Evolutionary conservation across 176 grass and related monocot genomes (phyloP).

Genomic region (Carex littledalei): DNA sequence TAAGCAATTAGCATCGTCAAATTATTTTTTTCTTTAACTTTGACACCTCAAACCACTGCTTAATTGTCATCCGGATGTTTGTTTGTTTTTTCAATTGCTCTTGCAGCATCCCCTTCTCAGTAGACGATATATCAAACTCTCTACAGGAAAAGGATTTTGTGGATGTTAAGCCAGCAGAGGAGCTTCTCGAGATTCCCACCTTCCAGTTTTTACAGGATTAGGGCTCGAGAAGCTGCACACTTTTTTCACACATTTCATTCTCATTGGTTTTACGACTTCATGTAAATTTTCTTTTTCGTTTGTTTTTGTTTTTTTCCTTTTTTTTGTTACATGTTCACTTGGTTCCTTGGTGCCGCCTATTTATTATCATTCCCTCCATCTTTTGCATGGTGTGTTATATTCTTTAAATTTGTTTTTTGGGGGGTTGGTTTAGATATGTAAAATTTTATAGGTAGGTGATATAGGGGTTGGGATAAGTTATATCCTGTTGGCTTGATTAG

Average conservation of each 20-base stretch:
- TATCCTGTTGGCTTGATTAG: slow-evolving; percentile 33
- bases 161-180: slow-evolving; percentile 74
- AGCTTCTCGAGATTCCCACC: slow-evolving; percentile 70
- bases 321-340: background rate
- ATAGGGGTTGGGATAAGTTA: slow-evolving; percentile 59
- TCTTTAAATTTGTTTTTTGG: slow-evolving; percentile 30
- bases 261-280: slow-evolving; percentile 39
- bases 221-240: slow-evolving; percentile 41
- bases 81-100: background rate
- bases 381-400: slow-evolving; percentile 15
- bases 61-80: slow-evolving; percentile 13
- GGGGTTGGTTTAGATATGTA: slow-evolving; percentile 37
- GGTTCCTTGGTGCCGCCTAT: background rate
- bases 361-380: slow-evolving; percentile 18
- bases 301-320: slow-evolving; percentile 9
- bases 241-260: slow-evolving; percentile 58
- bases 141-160: slow-evolving; percentile 85
- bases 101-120: slow-evolving; percentile 92
- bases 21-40: background rate
- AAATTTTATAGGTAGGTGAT: slow-evolving; percentile 53
- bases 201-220: slow-evolving; percentile 99
- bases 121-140: slow-evolving; percentile 81
- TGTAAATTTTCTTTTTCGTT: slow-evolving; percentile 34
- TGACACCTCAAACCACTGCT: background rate
- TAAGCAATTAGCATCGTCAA: background rate